Percentiles rank a stretch among this genome's conserved stretches.
Evolutionary conservation across 2,329 filamentous ascomycete species (phyloP).

Genomic region (Venturia aucupariae): DNA sequence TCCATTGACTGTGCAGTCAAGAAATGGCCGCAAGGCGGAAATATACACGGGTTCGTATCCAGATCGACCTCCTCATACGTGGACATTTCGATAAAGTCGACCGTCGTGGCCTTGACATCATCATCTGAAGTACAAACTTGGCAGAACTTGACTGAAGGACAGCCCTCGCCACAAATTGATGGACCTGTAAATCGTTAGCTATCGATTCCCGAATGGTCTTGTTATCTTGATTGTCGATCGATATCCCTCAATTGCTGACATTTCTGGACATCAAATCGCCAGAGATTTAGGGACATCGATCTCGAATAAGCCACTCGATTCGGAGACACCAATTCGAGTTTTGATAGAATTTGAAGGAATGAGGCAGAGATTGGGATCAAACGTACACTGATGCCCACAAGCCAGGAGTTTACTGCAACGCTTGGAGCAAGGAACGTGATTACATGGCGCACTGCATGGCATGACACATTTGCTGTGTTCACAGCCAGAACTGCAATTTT

Average conservation of each 20-base stretch:
- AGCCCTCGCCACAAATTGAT: slow-evolving; percentile 24
- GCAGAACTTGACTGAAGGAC: slow-evolving; percentile 17
- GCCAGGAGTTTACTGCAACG: slow-evolving; percentile 22
- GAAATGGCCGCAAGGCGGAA: slow-evolving; percentile 25
- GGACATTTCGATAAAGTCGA: slow-evolving; percentile 23
- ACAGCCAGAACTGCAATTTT: slow-evolving; percentile 26
- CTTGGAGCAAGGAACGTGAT: slow-evolving; percentile 24
- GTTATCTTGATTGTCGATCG: not conserved
- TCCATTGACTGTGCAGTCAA: slow-evolving; percentile 26
- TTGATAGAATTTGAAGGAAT: not conserved
- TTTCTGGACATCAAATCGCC: not conserved
- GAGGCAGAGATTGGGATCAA: not conserved
- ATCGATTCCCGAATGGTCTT: not conserved
- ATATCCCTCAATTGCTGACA: not conserved
- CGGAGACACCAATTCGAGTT: not conserved
- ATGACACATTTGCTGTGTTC: slow-evolving; percentile 27
- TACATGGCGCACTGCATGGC: slow-evolving; percentile 28
- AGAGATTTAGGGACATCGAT: not conserved
- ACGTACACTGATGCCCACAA: slow-evolving; percentile 25
- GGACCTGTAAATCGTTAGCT: slow-evolving; percentile 15
- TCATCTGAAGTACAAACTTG: slow-evolving; percentile 14
- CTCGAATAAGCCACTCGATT: not conserved
- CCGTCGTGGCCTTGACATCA: slow-evolving; percentile 18
- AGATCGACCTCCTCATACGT: slow-evolving; percentile 24
- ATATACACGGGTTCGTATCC: slow-evolving; percentile 22